Base-by-base conservation (phyloP, 192 early-diverging fungal species). In the Rhizophlyctis rosea region DNA sequence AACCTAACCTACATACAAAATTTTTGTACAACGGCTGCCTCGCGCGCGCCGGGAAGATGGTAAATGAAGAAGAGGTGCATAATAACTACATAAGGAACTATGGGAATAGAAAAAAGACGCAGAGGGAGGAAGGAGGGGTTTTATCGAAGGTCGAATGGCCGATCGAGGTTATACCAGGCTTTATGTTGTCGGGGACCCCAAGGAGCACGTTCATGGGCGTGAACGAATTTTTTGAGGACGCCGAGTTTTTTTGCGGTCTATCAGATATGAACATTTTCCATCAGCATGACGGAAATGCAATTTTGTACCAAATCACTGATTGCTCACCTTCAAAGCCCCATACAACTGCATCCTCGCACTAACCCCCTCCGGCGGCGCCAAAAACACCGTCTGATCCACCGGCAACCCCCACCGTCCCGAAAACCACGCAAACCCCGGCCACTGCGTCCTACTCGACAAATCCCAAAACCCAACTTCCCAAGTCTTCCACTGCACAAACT, bases 181-280 rank as follows among this genome's bases (percentile, higher is more conserved):
- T 51, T 47, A 56, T 68, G 67, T 35, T 68, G 67, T 14, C 67
- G 67, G 11, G 67, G 67, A 4, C 67, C 67, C 49, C 61, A 61
- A 24, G 67, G 67, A 13, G 52, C 67, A 9, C 32, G 28, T 33
- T 68, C 67, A 34, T 47, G 39, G 29, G 33, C 49, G 32, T 34
- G 61, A 11, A 68, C 67, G 30, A 68, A 68, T 52, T 61, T 62
- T 34, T 54, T 47, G 28, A 68, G 50, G 31, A 62, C 30, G 5
- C 67, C 67, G n/a, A 68, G 29, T 11, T 54, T 24, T 34, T 61
- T 30, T 30, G 67, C 67, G 16, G 23, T 39, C 67, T 68, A 53
- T 21, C 7, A 18, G 9, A 44, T 18, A 18, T 18, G 18, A 44
- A 44, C 39, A 7, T 44, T 44, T 44, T 18, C 39, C 9, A 13